Evolutionary conservation across 768 basidiomycete species (phyloP), one percentile per base, ranked within the genome.

Genomic region (Mrakia blollopis): DNA sequence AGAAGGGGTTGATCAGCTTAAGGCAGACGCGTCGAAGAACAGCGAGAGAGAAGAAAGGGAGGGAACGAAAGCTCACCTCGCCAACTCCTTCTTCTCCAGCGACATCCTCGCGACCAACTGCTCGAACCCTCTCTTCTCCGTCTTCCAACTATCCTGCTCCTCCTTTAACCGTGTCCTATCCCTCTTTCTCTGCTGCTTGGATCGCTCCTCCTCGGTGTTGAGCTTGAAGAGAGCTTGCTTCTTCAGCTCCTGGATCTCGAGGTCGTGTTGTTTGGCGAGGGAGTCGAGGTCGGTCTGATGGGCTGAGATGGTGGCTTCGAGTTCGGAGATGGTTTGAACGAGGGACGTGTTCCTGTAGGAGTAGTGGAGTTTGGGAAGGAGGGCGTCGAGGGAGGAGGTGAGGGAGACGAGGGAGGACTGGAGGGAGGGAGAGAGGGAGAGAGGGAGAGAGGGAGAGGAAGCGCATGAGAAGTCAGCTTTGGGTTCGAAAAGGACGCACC

Each of bases 351-450:
- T 41, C 21, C 10, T 68, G 37, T 68, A 39, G 39, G 65, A 37
- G 39, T 68, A 68, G 65, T 68, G 65, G 11, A 68, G 65, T 44
- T 68, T 68, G 18, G 65, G 25, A 39, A 39, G 65, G 65, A 68
- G 65, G 37, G 39, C 23, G 65, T 68, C 11, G 35, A 37, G 39
- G 39, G 39, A 35, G 65, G 65, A 35, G 35, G 35, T 68, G 23
- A 68, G 65, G 37, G 35, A 39, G 35, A 39, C 44, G 35, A 68
- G 65, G 25, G 21, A 10, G 35, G 39, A 23, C 65, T 68, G 65
- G 23, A 18, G 14, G 65, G 18, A 25, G 25, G 23, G 25, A 35
- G 39, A 10, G 39, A 68, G 11, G 25, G 13, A 13, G 63, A 65
- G 30, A 30, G 16, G 14, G 61, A 35, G n/a, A n/a, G n/a, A 16